Evolutionary conservation across 495 filamentous ascomycete species (phyloP).

Genomic region (Parathielavia hyrcaniae): DNA sequence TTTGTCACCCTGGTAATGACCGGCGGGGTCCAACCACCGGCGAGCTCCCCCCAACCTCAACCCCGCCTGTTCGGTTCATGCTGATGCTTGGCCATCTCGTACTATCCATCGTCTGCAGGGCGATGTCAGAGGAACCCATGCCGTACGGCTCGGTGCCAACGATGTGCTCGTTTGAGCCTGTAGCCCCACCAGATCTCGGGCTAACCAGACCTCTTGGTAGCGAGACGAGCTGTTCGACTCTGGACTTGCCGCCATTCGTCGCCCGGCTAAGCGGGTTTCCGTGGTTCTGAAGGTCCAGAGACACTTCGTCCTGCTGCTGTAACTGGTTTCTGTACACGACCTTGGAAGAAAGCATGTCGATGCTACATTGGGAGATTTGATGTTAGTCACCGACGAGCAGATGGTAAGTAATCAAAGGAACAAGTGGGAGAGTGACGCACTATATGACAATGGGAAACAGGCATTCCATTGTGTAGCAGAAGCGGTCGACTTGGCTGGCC

Average conservation of each 20-base stretch:
- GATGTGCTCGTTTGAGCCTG: neutral
- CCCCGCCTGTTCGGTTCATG: too few species aligned
- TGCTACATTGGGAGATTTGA: conserved; percentile 12
- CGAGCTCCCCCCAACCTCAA: too few species aligned
- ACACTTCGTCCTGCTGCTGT: neutral
- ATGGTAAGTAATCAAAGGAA: too few species aligned
- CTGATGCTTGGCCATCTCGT: neutral
- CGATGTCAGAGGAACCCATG: neutral
- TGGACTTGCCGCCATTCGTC: neutral
- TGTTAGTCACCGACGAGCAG: too few species aligned
- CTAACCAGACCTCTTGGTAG: too few species aligned
- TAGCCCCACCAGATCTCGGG: too few species aligned
- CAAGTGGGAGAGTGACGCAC: neutral
- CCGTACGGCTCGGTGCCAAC: neutral
- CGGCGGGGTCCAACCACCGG: neutral
- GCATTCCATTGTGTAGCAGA: conserved; percentile 36
- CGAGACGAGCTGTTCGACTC: too few species aligned
- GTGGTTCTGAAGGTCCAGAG: neutral
- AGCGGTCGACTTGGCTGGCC: conserved; percentile 34
- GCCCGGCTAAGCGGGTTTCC: neutral
- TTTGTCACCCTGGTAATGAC: neutral
- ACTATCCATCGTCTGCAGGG: neutral
- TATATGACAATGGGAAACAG: conserved; percentile 34
- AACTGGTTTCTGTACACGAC: conserved; percentile 1
- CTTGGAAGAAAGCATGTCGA: conserved; percentile 26